Evolutionary conservation across 2,329 filamentous ascomycete species (phyloP).

Genomic region (Trichoderma oligosporum): DNA sequence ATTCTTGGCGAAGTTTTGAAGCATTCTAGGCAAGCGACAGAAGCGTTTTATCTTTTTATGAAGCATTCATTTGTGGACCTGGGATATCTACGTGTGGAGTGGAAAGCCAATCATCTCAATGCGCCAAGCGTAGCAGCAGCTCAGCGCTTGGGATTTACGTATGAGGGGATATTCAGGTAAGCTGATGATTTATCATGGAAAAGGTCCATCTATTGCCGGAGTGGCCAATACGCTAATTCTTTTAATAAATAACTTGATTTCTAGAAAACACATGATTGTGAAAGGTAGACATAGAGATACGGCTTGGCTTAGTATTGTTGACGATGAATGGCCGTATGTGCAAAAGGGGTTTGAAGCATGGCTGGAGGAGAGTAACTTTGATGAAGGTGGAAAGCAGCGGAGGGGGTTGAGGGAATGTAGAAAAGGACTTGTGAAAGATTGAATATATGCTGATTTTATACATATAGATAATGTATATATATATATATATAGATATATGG

Average conservation of each 20-base stretch:
- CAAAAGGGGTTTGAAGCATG: constrained; percentile 50
- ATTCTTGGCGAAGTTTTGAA: constrained; percentile 49
- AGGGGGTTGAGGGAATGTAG: constrained; percentile 39
- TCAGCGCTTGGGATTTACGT: constrained; percentile 53
- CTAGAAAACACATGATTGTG: constrained; percentile 54
- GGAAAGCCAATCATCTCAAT: constrained; percentile 61
- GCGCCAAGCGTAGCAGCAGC: constrained; percentile 52
- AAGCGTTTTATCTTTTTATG: constrained; percentile 55
- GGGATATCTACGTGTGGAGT: constrained; percentile 56
- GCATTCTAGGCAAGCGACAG: constrained; percentile 53
- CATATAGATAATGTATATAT: not conserved
- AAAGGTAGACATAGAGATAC: constrained; percentile 57
- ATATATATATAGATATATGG: too few relatives aligned
- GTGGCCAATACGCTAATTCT: not conserved
- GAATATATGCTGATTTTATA: too few relatives aligned
- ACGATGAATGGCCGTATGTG: constrained; percentile 53
- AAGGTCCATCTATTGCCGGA: not conserved
- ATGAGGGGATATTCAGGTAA: constrained; percentile 56
- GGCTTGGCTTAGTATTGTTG: constrained; percentile 56
- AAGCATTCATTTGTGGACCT: constrained; percentile 50
- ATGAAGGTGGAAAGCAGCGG: constrained; percentile 49
- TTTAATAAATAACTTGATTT: not conserved
- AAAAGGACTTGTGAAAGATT: not conserved
- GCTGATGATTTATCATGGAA: not conserved
- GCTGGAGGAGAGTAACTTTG: constrained; percentile 54